A percentile compares a stretch with the other conserved stretches of the same genome.
Conservation (phyloP, 495 filamentous ascomycete species). For the Penicillium nucicola region DNA sequence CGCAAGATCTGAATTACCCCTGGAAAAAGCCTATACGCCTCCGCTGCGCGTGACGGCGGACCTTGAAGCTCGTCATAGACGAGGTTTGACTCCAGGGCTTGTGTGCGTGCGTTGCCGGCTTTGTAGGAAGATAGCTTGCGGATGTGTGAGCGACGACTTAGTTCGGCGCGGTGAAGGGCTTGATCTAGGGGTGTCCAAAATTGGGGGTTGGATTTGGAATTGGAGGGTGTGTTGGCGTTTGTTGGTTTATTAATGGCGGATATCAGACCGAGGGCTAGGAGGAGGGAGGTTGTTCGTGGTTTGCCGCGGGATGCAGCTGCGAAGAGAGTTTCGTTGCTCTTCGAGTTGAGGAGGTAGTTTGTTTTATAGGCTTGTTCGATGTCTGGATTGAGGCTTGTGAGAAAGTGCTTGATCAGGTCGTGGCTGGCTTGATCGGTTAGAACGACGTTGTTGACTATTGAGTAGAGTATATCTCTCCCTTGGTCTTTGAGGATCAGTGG, state of each 20-base stretch:
- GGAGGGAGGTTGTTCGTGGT: constrained; percentile 3
- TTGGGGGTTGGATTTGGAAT: constrained; percentile 2
- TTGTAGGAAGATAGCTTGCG: constrained; percentile 8
- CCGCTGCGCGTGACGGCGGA: constrained; percentile 9
- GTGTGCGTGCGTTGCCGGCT: not conserved
- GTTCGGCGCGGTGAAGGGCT: constrained; percentile 8
- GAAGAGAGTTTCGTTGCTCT: constrained; percentile 5
- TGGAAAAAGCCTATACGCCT: constrained; percentile 7
- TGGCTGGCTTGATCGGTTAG: constrained; percentile 9
- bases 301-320: constrained; percentile 11
- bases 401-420: constrained; percentile 8
- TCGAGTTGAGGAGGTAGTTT: constrained; percentile 2
- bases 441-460: constrained; percentile 11
- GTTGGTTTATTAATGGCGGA: constrained; percentile 3
- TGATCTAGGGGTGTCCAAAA: constrained; percentile 9
- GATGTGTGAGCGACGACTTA: constrained; percentile 10
- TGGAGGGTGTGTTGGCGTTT: not conserved
- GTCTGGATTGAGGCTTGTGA: not conserved
- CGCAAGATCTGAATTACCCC: constrained; percentile 9
- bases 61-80: constrained; percentile 12
- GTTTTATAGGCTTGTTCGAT: constrained; percentile 2
- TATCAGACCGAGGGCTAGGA: constrained; percentile 7
- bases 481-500: not conserved
- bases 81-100: constrained; percentile 1
- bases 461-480: constrained; percentile 12